Evolutionary conservation across 768 basidiomycete genomes (phyloP).

Genomic region (Gelatoporia subvermispora): DNA sequence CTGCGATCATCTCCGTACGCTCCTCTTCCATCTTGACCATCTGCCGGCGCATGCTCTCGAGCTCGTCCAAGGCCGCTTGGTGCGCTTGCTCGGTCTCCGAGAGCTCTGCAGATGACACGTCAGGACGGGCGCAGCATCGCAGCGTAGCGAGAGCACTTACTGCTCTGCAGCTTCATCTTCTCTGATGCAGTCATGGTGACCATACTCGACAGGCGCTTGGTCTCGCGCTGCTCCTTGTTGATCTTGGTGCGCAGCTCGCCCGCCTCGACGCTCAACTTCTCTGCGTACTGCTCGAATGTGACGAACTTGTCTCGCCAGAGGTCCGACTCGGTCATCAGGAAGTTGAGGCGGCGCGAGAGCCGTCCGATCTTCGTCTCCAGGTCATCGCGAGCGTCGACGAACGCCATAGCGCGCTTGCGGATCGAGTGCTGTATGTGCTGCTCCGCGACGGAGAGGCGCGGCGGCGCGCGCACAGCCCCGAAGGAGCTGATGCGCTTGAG

Average conservation of each 20-base stretch:
- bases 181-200: slow-evolving; percentile 74
- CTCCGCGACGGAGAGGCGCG: slow-evolving; percentile 73
- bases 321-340: slow-evolving; percentile 87
- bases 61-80: slow-evolving; percentile 72
- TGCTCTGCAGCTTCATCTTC: slow-evolving; percentile 71
- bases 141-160: slow-evolving; percentile 40
- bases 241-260: slow-evolving; percentile 82
- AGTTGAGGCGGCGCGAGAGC: slow-evolving; percentile 78
- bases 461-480: slow-evolving; percentile 63
- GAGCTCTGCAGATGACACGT: slow-evolving; percentile 47
- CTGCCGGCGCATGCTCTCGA: slow-evolving; percentile 75
- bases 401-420: slow-evolving; percentile 89
- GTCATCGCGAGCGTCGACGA: slow-evolving; percentile 90
- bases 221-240: slow-evolving; percentile 87
- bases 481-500: slow-evolving; percentile 81
- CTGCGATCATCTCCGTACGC: slow-evolving; percentile 87
- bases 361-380: slow-evolving; percentile 92
- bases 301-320: slow-evolving; percentile 93
- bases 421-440: slow-evolving; percentile 85
- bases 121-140: neutral
- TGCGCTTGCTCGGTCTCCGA: slow-evolving; percentile 79
- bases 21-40: slow-evolving; percentile 89
- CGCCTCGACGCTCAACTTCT: slow-evolving; percentile 83
- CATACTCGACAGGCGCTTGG: slow-evolving; percentile 75
- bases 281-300: slow-evolving; percentile 90